phyloP scores from a whole-genome alignment of 2,329 filamentous ascomycete species.

The Pseudogymnoascus sp. region DNA sequence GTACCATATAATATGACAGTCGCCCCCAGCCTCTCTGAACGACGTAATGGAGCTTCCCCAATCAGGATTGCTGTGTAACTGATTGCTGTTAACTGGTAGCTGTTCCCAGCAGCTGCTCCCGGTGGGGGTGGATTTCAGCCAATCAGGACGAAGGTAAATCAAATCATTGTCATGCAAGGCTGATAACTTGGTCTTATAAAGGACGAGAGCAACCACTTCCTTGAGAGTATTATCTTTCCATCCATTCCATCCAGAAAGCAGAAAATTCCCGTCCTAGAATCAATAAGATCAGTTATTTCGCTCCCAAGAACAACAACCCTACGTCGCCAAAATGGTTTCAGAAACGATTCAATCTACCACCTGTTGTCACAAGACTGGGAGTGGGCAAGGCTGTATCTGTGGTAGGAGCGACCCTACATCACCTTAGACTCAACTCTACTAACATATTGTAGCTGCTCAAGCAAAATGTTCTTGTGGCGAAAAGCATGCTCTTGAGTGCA shows the following conservation, averaged over 20 bases:
- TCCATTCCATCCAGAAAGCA: not conserved
- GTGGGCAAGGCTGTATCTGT: slow-evolving; percentile 24
- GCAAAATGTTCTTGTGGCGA: slow-evolving; percentile 84
- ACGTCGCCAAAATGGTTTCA: not conserved
- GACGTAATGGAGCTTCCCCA: not conserved
- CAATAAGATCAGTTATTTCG: not conserved
- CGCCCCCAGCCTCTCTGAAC: not conserved
- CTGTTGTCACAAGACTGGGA: slow-evolving; percentile 26
- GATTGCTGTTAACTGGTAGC: not conserved
- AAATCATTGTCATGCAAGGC: not conserved
- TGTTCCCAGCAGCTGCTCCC: not conserved
- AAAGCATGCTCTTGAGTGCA: slow-evolving; percentile 78
- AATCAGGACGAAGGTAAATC: not conserved
- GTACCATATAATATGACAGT: slow-evolving; percentile 4
- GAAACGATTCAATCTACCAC: slow-evolving; percentile 25
- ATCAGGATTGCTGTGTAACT: slow-evolving; percentile 1
- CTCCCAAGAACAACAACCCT: not conserved
- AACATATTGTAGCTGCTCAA: slow-evolving; percentile 42
- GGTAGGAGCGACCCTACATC: slow-evolving; percentile 1
- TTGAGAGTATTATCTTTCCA: not conserved
- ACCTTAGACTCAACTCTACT: not conserved
- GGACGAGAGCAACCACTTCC: slow-evolving; percentile 1
- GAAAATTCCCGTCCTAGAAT: not conserved
- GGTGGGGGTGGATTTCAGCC: not conserved
- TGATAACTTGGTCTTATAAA: slow-evolving; percentile 4